Evolutionary conservation across 2,329 filamentous ascomycete species (phyloP).

Genomic region (Cyphellophora europaea): DNA sequence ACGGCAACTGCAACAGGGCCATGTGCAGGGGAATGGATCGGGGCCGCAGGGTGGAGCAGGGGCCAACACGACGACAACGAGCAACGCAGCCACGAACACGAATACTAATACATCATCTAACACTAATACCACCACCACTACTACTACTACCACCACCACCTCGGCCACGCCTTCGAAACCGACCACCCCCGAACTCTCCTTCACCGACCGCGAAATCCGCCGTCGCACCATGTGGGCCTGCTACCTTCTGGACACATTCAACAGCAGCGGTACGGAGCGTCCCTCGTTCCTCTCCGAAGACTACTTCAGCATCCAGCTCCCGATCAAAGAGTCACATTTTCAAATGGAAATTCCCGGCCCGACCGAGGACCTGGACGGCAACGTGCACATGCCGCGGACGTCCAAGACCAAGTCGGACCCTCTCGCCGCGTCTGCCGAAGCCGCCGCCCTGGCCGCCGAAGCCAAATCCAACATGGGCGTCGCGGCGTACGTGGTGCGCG

Average conservation of each 20-base stretch:
- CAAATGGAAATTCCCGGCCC: slow-evolving; percentile 82
- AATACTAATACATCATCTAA: neutral
- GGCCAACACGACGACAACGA: neutral
- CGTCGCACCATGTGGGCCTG: slow-evolving; percentile 97
- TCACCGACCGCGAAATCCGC: slow-evolving; percentile 87
- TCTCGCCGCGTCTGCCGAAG: neutral
- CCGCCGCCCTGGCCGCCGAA: slow-evolving; percentile 6
- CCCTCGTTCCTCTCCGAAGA: slow-evolving; percentile 88
- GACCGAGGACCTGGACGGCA: slow-evolving; percentile 73
- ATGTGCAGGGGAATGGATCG: slow-evolving; percentile 20
- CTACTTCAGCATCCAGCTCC: slow-evolving; percentile 78
- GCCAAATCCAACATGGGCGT: slow-evolving; percentile 81
- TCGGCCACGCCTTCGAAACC: slow-evolving; percentile 4
- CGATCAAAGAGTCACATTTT: slow-evolving; percentile 82
- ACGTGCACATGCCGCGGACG: slow-evolving; percentile 42
- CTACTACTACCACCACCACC: slow-evolving; percentile 2
- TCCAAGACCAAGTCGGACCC: slow-evolving; percentile 55
- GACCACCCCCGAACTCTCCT: slow-evolving; percentile 60
- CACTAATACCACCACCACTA: neutral
- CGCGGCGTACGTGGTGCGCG: slow-evolving; percentile 77
- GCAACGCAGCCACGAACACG: neutral
- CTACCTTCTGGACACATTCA: slow-evolving; percentile 95
- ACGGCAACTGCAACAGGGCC: slow-evolving; percentile 45
- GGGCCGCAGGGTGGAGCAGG: too few species aligned
- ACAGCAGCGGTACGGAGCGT: slow-evolving; percentile 86